Percentiles rank a stretch among this genome's conserved stretches.
Conservation (phyloP, 495 filamentous ascomycete species). For the Talaromyces ruber region DNA sequence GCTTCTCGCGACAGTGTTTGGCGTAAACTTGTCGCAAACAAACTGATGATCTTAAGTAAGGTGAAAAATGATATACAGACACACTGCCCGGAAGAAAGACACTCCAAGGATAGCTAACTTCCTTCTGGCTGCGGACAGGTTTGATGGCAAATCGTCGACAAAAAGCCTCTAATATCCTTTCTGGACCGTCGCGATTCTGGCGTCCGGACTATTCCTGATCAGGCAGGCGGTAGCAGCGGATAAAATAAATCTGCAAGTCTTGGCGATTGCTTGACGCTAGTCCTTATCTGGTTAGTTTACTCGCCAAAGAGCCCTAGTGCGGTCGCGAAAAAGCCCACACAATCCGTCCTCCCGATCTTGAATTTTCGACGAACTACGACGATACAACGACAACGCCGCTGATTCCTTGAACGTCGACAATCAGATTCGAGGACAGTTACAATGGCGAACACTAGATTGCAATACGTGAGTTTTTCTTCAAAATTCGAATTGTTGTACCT, state of each 20-base stretch:
- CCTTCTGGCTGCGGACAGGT: constrained; percentile 33
- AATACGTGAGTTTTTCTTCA: constrained; percentile 51
- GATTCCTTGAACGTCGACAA: constrained; percentile 31
- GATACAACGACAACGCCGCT: constrained; percentile 52
- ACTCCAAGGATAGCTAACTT: constrained; percentile 25
- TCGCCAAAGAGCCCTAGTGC: constrained; percentile 45
- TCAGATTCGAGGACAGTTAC: constrained; percentile 39
- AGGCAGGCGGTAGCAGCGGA: constrained; percentile 8
- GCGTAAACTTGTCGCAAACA: background rate
- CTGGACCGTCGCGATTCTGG: constrained; percentile 27
- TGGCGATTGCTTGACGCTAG: constrained; percentile 4
- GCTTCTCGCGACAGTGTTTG: constrained; percentile 1
- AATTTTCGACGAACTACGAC: constrained; percentile 45
- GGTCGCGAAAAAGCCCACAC: constrained; percentile 40
- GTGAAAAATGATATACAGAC: background rate
- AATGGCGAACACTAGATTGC: constrained; percentile 64
- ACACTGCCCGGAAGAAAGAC: constrained; percentile 4
- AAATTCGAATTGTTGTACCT: background rate
- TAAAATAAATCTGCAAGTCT: background rate
- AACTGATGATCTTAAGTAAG: background rate
- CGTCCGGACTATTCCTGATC: constrained; percentile 18
- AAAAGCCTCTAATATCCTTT: constrained; percentile 15
- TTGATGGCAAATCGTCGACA: constrained; percentile 7
- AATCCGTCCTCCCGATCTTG: constrained; percentile 26
- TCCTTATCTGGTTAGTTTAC: constrained; percentile 20